Conservation (phyloP, 2,329 filamentous ascomycete genomes). For the Corniculantispora saksenae region DNA sequence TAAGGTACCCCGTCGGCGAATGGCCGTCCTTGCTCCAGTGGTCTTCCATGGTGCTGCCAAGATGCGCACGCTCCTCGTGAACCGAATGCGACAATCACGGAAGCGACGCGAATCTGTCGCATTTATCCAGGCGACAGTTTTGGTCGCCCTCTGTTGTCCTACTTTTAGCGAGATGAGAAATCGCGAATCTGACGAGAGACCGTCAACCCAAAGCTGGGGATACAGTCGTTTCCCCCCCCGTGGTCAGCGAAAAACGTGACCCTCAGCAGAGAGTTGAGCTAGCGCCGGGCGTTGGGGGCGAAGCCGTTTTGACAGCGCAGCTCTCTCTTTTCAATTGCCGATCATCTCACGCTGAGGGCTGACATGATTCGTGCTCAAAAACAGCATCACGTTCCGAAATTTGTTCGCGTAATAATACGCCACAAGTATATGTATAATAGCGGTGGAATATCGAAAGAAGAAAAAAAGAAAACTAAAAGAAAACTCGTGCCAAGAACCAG, state of each 20-base stretch:
- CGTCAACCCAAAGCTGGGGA: not conserved
- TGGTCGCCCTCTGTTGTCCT: not conserved
- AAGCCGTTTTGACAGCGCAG: not conserved
- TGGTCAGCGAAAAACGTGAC: constrained; percentile 12
- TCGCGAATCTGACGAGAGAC: not conserved
- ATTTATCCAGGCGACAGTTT: not conserved
- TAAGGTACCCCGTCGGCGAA: not conserved
- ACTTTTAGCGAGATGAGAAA: not conserved
- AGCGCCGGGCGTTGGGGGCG: not conserved
- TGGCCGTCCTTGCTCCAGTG: constrained; percentile 5
- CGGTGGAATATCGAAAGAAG: too few relatives aligned
- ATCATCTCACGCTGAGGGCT: not conserved
- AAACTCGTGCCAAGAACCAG: too few relatives aligned
- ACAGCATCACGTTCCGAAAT: not conserved
- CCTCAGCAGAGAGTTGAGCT: constrained; percentile 3
- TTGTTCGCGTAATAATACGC: not conserved
- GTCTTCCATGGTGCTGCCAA: not conserved
- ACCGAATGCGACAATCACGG: not conserved
- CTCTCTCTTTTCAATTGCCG: not conserved
- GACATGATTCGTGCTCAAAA: not conserved
- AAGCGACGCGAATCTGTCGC: not conserved
- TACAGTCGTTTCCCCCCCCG: not conserved
- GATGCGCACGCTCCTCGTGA: not conserved
- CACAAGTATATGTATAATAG: too few relatives aligned
- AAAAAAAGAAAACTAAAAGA: too few relatives aligned